Percentiles rank a stretch among this genome's conserved stretches.
phyloP scores from a whole-genome alignment of 2,329 filamentous ascomycete species.

The Aureobasidium vineae region DNA sequence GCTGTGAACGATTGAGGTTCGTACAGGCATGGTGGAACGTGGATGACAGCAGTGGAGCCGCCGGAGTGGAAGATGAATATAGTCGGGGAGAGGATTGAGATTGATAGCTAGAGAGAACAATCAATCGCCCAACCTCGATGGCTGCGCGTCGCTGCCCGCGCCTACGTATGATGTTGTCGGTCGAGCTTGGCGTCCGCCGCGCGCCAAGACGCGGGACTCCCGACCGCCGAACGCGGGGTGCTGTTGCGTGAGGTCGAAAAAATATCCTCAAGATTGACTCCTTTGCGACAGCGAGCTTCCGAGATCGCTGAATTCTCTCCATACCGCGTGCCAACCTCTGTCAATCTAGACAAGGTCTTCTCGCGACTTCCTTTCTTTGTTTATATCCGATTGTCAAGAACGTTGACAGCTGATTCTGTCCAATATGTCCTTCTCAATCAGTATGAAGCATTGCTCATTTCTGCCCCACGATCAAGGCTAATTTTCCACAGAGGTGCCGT shows the following conservation, averaged over 20 bases:
- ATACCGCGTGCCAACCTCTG: conserved; percentile 11
- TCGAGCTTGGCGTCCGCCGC: neutral
- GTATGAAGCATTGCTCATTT: conserved; percentile 17
- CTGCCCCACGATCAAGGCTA: conserved; percentile 14
- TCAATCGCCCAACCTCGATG: neutral
- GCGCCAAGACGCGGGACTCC: conserved; percentile 13
- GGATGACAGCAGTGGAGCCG: conserved; percentile 3
- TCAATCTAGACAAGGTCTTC: conserved; percentile 10
- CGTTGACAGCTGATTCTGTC: neutral
- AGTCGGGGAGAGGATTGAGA: neutral
- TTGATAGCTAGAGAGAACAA: neutral
- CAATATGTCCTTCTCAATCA: conserved; percentile 27
- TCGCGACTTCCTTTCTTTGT: neutral
- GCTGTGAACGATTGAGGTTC: neutral
- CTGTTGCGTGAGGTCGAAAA: conserved; percentile 14
- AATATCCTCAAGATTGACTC: conserved; percentile 19
- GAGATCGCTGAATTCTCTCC: conserved; percentile 11
- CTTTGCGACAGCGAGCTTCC: conserved; percentile 23
- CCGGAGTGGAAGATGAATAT: neutral
- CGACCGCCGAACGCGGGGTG: conserved; percentile 22
- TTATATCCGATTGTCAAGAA: neutral
- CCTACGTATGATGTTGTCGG: conserved; percentile 18
- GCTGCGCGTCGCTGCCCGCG: conserved; percentile 11
- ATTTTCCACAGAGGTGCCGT: conserved; percentile 60
- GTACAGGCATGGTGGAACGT: conserved; percentile 5